Evolutionary conservation across 192 early-diverging fungal species (phyloP), one percentile per base, ranked within the genome.

Genomic region (Coemansia erecta): DNA sequence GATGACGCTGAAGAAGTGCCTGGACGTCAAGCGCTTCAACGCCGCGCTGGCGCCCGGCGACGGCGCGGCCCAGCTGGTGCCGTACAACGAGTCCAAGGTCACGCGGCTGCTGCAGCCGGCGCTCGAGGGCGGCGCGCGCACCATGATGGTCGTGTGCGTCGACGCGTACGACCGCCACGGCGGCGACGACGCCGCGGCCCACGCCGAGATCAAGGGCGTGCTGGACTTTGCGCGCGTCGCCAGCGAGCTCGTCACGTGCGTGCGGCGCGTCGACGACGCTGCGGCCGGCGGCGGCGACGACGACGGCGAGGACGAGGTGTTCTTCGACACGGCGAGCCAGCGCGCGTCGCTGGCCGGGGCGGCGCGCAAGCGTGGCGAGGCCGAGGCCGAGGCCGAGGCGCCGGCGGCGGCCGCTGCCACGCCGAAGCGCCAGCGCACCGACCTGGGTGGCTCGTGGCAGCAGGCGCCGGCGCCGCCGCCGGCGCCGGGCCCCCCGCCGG

Each of bases 1-100:
- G 51, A 85, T 89, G 84, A 84, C 85, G 5, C 69, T 90, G 2
- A 83, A 88, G 14, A 88, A 90, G 61, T 89, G 87, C 56, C 82
- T 91, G 65, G 85, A 87, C 22, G 82, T 84, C 4, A 56, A 85
- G 8, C 63, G 85, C 40, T 63, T 65, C 41, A 90, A 90, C 66
- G 66, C 75, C 1, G 8, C 56, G 17, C 37, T 55, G 21, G 49
- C 60, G 2, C 43, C 46, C 10, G 61, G 39, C 33, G 42, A 37
- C 12, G 5, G 53, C 11, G 49, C 15, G 18, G 41, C 53, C 45
- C 65, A 72, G 61, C 61, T 81, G 18, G 88, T 90, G 12, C 88
- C 88, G 4, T 90, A 82, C 53, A 78, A 82, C 18, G 84, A 87
- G 61, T 83, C 83, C 61, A 88, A 87, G 50, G 66, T 90, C n/a